Base-by-base conservation (phyloP, 2,329 filamentous ascomycete genomes). In the Paracoccidioides lutzii region DNA sequence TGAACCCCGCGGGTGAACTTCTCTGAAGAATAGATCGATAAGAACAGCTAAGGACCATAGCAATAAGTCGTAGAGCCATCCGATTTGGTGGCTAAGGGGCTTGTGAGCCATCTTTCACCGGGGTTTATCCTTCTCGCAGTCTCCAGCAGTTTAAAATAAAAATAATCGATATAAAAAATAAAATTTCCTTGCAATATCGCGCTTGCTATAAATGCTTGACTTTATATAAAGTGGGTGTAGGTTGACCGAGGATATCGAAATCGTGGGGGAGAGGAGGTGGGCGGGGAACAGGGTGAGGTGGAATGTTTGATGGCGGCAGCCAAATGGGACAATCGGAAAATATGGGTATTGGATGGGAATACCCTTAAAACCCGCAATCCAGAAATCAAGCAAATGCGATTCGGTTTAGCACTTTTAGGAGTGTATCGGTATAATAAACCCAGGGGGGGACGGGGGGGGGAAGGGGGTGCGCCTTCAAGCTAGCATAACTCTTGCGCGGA, bases 1-100 rank as follows among this genome's bases (percentile, higher is more conserved):
- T 60, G 90, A 88, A 62, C 90, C 90, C 61, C 93, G 82, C 10
- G 93, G 93, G 69, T 97, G 90, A 14, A 98, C 89, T 73, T 98
- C 93, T 63, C 93, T 85, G 77, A 98, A 98, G 81, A 98, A 98
- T 62, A 96, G 83, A 72, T 98, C 93, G 61, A 94, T 84, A 53
- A 97, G 78, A 60, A 97, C 69, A 2, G 76, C 77, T 59, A 78
- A 73, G 8, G 69, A 66, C 76, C 76, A 78, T 41, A 78, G 65
- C 49, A 76, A 68, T 32, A 76, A 59, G 63, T 77, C 75, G 61
- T 78, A 78, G 52, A 76, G 59, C 75, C 75, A 77, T 63, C 71
- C 71, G 57, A 75, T 69, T 64, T 76, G 72, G 51, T 73, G 73
- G 57, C 71, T 65, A 54, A 74, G 69, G 42, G 65, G 62, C 56